Evolutionary conservation across 108 stramenopile species (phyloP).

Genomic region (Nannochloropsis granulata): DNA sequence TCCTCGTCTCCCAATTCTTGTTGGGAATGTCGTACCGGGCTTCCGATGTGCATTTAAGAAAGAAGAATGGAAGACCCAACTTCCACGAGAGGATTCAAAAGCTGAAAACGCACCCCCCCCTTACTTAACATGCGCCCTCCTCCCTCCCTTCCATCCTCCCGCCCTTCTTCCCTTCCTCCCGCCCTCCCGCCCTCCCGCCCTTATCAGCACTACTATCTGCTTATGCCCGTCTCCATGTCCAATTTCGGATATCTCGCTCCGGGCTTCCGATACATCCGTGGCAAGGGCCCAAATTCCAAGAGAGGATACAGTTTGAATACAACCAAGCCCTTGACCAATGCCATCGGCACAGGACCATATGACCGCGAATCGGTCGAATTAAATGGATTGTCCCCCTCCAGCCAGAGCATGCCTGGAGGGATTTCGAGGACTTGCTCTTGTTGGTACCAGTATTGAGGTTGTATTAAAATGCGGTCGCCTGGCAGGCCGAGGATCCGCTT

Average conservation of each 20-base stretch:
- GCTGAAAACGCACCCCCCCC: too few relatives aligned
- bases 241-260: neutral
- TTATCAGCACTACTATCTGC: neutral
- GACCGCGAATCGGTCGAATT: slow-evolving; percentile 62
- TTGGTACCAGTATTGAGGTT: slow-evolving; percentile 19
- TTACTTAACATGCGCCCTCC: too few relatives aligned
- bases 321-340: slow-evolving; percentile 60
- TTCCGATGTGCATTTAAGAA: too few relatives aligned
- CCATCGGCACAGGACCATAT: slow-evolving; percentile 68
- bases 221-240: neutral
- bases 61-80: too few relatives aligned
- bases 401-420: slow-evolving; percentile 66
- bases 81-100: too few relatives aligned
- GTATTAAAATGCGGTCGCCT: slow-evolving; percentile 54
- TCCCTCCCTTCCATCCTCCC: too few relatives aligned
- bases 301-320: slow-evolving; percentile 65
- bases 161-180: too few relatives aligned
- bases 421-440: slow-evolving; percentile 33
- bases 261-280: neutral
- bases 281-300: neutral
- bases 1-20: too few relatives aligned
- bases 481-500: slow-evolving; percentile 72
- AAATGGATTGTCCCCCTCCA: slow-evolving; percentile 71
- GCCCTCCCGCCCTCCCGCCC: too few relatives aligned
- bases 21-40: too few relatives aligned